A percentile compares a stretch with the other conserved stretches of the same genome.
Evolutionary conservation across 2,329 filamentous ascomycete genomes (phyloP).

Genomic region (Cephalotrichum gorgonifer): DNA sequence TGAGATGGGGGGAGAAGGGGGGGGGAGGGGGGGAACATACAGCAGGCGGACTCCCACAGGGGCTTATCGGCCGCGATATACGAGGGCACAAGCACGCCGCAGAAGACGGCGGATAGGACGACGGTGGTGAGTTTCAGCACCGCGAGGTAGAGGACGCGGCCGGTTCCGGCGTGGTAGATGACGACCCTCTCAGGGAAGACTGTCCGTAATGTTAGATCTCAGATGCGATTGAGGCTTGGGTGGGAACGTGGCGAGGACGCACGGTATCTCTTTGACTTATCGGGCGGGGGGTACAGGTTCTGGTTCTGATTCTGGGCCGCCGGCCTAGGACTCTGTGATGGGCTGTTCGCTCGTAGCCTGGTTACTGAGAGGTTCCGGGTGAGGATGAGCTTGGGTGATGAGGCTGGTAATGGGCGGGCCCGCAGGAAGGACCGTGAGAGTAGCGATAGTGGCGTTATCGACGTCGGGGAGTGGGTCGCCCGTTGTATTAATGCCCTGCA

Average conservation of each 20-base stretch:
- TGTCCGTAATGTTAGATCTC: slow-evolving; percentile 12
- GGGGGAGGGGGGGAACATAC: slow-evolving; percentile 19
- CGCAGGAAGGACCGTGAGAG: background rate
- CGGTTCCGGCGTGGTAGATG: slow-evolving; percentile 66
- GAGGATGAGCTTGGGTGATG: background rate
- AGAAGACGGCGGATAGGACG: slow-evolving; percentile 57
- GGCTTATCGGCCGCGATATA: slow-evolving; percentile 34
- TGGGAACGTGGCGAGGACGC: background rate
- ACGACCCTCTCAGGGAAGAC: slow-evolving; percentile 49
- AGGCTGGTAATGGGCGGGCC: background rate
- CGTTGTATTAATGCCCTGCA: slow-evolving; percentile 1
- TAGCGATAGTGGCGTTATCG: background rate
- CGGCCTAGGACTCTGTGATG: background rate
- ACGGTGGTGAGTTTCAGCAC: slow-evolving; percentile 62
- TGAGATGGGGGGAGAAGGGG: background rate
- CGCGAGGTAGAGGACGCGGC: slow-evolving; percentile 56
- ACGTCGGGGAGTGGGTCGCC: background rate
- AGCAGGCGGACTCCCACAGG: slow-evolving; percentile 20
- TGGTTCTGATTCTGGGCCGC: background rate
- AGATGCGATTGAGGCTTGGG: background rate
- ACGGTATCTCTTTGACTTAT: slow-evolving; percentile 3
- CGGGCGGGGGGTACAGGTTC: background rate
- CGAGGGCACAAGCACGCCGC: slow-evolving; percentile 50
- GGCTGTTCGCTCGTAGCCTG: background rate
- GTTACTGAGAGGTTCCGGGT: background rate